Conservation (phyloP, 192 early-diverging fungal species). For the Coemansia pectinata region DNA sequence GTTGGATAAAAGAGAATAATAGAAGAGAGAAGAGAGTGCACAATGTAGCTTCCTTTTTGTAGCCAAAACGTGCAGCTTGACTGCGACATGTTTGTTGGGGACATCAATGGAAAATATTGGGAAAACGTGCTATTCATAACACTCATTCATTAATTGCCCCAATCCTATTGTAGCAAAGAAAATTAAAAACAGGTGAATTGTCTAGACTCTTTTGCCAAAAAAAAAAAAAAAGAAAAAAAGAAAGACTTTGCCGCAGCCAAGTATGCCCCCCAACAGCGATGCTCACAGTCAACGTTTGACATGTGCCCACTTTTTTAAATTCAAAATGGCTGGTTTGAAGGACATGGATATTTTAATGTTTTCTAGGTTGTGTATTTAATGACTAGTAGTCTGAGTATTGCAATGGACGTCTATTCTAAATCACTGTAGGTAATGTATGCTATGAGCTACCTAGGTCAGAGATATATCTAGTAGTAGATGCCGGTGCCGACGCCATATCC, state of each 20-base stretch:
- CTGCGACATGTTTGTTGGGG: too few relatives aligned
- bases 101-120: not conserved
- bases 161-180: not conserved
- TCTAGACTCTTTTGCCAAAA: not conserved
- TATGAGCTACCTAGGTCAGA: not conserved
- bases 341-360: too few relatives aligned
- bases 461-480: not conserved
- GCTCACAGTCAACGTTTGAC: too few relatives aligned
- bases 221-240: too few relatives aligned
- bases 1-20: not conserved
- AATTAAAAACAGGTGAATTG: not conserved
- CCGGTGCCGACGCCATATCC: not conserved
- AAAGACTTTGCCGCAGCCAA: too few relatives aligned
- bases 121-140: not conserved
- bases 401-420: not conserved
- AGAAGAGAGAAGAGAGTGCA: not conserved
- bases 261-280: too few relatives aligned
- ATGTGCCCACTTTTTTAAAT: too few relatives aligned
- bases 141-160: not conserved
- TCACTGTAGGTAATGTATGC: not conserved
- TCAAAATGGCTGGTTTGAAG: too few relatives aligned
- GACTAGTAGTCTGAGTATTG: not conserved
- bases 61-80: too few relatives aligned
- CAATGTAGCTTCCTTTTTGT: too few relatives aligned
- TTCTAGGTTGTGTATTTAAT: not conserved